Conservation (phyloP, 805 yeast genomes). For the Starmerella sirachaensis region DNA sequence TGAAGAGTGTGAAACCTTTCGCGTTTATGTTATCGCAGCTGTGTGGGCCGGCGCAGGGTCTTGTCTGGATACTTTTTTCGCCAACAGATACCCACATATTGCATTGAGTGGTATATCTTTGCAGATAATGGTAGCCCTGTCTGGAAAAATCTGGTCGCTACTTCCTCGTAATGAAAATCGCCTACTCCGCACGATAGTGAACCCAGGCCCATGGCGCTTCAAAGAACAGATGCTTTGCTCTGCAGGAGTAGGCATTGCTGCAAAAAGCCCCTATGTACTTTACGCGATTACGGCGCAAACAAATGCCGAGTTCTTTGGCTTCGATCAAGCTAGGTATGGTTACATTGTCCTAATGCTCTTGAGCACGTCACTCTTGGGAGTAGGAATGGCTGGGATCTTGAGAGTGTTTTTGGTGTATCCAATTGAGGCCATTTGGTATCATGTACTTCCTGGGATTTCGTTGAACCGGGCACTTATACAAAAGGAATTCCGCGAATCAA, state of each 20-base stretch:
- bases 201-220: constrained; percentile 8
- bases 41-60: constrained; percentile 43
- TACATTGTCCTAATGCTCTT: constrained; percentile 42
- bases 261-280: constrained; percentile 29
- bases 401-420: constrained; percentile 47
- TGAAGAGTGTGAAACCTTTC: constrained; percentile 39
- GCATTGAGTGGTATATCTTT: constrained; percentile 40
- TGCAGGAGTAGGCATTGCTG: constrained; percentile 20
- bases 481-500: constrained; percentile 33
- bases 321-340: constrained; percentile 28
- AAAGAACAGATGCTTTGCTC: constrained; percentile 6
- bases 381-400: constrained; percentile 53
- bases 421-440: constrained; percentile 37
- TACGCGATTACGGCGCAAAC: constrained; percentile 31
- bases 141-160: constrained; percentile 37
- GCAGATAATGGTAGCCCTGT: constrained; percentile 49
- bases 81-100: constrained; percentile 43
- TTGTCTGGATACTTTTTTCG: constrained; percentile 45
- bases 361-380: constrained; percentile 50
- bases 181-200: too few relatives aligned
- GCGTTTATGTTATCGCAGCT: constrained; percentile 40
- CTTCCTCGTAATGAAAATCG: constrained; percentile 9
- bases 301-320: constrained; percentile 20
- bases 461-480: constrained; percentile 37
- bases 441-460: constrained; percentile 35